Percentiles rank a stretch among this genome's conserved stretches.
phyloP scores from a whole-genome alignment of 306 rosid species.

The Castanea sativa region DNA sequence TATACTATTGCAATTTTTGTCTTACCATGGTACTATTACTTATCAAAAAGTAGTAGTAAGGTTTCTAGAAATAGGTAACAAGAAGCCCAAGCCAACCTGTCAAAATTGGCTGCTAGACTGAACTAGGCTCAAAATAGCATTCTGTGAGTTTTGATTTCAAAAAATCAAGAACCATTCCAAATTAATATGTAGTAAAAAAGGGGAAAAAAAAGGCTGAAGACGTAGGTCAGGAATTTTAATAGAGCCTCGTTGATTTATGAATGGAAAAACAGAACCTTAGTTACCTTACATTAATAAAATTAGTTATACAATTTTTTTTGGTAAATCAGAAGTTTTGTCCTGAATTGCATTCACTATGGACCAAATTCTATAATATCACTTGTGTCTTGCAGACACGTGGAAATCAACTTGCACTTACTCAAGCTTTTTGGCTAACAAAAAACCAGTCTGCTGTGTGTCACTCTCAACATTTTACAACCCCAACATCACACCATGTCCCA shows the following conservation, averaged over 20 bases:
- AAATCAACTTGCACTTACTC: constrained; percentile 70
- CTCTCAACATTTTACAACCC: constrained; percentile 80
- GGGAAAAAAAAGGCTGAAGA: too few relatives aligned
- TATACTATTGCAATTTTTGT: too few relatives aligned
- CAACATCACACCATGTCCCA: constrained; percentile 53
- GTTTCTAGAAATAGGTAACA: too few relatives aligned
- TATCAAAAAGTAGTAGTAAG: too few relatives aligned
- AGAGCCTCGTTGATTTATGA: background rate
- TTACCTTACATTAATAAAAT: background rate
- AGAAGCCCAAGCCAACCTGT: background rate
- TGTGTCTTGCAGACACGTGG: constrained; percentile 66
- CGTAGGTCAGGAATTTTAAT: background rate
- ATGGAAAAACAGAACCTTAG: background rate
- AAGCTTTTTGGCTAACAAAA: constrained; percentile 51
- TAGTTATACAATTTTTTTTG: background rate
- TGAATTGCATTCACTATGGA: background rate
- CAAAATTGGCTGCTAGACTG: background rate
- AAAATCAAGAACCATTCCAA: too few relatives aligned
- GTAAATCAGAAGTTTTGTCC: background rate
- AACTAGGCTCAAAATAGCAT: too few relatives aligned
- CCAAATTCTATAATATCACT: constrained; percentile 20
- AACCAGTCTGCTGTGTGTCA: constrained; percentile 71
- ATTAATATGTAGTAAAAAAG: too few relatives aligned
- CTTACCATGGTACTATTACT: too few relatives aligned
- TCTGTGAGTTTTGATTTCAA: too few relatives aligned